Base-by-base conservation (phyloP, 1,139 yeast genomes). In the Keqinozyma sinolaborantium region DNA sequence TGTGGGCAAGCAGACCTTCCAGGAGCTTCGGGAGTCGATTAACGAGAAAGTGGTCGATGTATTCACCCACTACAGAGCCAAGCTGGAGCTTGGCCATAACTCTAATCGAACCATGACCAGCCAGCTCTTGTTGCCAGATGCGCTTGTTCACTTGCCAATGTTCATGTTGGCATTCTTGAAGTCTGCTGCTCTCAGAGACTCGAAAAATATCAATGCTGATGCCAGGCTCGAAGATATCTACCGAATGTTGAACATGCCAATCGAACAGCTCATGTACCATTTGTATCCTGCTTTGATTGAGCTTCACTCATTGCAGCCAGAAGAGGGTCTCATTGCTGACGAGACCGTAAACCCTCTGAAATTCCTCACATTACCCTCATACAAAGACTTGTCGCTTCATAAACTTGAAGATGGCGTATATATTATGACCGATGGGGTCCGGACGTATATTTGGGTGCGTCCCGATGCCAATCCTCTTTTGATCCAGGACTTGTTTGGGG, bases 221-320 rank as follows among this genome's bases (percentile, higher is more conserved):
- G 50, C 70, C 1, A 72, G 95, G 34, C 68, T 87, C 14, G 72
- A 70, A 34, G 81, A 79, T 31, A 64, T 75, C 32, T 73, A 70
- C 44, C 65, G 68, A 33, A 65, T 84, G 53, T 63, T 74, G 38
- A 60, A 69, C 9, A 66, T 77, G 60, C 78, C 85, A 14, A 56
- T 80, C 19, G 80, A 79, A 16, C 70, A 72, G 36, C 63, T 92
- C 23, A 61, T 79, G 26, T 74, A 76, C 39, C 79, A 77, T 40
- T 65, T 92, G 31, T 92, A 90, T 48, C 98, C 98, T 2, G 79
- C 85, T 4, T 66, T 92, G 39, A 69, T 85, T 28, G 87, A 86
- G 26, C 56, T 90, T 26, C 95, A 88, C 54, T 70, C 77, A 3
- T 57, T 86, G 34, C 64, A 60, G 6, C 83, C 77, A 5, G 63